These are phyloP conservation scores for Trichoderma cornu-damae DNA, from an alignment of 2,329 filamentous ascomycete species.

Conservation along the genomic window DNA sequence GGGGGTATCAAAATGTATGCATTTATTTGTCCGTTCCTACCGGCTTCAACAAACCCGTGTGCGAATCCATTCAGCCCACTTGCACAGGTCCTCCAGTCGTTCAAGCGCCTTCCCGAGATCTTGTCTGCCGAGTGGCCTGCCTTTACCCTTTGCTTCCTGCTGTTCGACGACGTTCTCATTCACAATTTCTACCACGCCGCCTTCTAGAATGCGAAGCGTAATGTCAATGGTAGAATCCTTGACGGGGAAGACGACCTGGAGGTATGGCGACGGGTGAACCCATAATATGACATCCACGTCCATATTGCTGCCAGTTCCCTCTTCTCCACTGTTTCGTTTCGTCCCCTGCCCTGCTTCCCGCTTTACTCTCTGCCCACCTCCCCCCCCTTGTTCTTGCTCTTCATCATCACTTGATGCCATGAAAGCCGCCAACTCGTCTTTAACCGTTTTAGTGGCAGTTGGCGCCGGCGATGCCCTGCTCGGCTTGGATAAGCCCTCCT, in stretches of 20 bases:
- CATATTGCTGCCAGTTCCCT: conserved; percentile 21
- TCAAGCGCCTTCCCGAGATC: conserved; percentile 45
- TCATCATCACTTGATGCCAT: conserved; percentile 20
- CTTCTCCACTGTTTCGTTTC: not conserved
- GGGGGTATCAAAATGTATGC: conserved; percentile 16
- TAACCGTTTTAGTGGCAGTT: conserved; percentile 26
- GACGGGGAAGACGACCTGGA: conserved; percentile 53
- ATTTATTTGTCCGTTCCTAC: not conserved
- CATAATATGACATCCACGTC: conserved; percentile 51
- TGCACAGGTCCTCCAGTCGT: conserved; percentile 47
- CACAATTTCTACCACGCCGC: conserved; percentile 53
- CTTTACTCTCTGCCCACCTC: not conserved
- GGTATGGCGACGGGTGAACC: conserved; percentile 44
- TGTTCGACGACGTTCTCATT: conserved; percentile 48
- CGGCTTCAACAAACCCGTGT: conserved; percentile 30
- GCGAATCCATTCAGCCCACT: conserved; percentile 51
- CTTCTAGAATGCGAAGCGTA: conserved; percentile 53
- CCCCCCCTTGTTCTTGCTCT: not conserved
- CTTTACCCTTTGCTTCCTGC: conserved; percentile 25
- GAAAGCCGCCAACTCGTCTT: conserved; percentile 33
- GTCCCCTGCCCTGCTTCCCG: not conserved
- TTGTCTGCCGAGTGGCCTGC: conserved; percentile 36
- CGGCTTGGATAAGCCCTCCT: conserved; percentile 16
- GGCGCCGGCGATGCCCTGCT: conserved; percentile 6
- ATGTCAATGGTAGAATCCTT: conserved; percentile 46